Conservation (phyloP, 441 rosid species). For the Erodium trifolium region DNA sequence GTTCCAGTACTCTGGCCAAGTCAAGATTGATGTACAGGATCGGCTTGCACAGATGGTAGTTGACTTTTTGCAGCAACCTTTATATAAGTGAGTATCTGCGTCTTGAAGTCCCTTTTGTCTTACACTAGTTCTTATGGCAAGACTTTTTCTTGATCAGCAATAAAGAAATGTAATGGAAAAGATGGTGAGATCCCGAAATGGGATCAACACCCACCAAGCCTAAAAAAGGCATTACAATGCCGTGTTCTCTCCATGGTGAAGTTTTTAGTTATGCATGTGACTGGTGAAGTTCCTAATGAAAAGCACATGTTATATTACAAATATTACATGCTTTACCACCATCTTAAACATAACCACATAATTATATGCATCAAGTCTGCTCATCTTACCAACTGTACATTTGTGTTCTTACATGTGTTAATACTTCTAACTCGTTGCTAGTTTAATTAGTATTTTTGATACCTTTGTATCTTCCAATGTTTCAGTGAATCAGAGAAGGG, state of each 20-base stretch:
- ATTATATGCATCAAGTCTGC: background rate
- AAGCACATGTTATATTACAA: no score
- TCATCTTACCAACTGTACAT: background rate
- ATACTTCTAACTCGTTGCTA: background rate
- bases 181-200: no score
- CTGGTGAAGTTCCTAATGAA: no score
- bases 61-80: constrained; percentile 47
- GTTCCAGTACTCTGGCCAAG: no score
- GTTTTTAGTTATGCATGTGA: no score
- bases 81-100: constrained; percentile 45
- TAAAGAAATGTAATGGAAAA: no score
- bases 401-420: background rate
- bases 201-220: no score
- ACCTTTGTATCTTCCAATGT: background rate
- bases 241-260: background rate
- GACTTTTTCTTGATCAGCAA: no score
- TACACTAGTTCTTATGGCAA: background rate
- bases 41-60: constrained; percentile 40
- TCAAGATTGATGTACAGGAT: constrained; percentile 24
- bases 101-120: background rate
- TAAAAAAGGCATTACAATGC: no score
- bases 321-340: no score
- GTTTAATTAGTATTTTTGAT: background rate
- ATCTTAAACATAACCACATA: background rate
- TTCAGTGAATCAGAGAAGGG: constrained; percentile 53